These are phyloP conservation scores for Torulaspora microellipsoides DNA, from an alignment of 805 yeast species.

Conservation along the genomic window DNA sequence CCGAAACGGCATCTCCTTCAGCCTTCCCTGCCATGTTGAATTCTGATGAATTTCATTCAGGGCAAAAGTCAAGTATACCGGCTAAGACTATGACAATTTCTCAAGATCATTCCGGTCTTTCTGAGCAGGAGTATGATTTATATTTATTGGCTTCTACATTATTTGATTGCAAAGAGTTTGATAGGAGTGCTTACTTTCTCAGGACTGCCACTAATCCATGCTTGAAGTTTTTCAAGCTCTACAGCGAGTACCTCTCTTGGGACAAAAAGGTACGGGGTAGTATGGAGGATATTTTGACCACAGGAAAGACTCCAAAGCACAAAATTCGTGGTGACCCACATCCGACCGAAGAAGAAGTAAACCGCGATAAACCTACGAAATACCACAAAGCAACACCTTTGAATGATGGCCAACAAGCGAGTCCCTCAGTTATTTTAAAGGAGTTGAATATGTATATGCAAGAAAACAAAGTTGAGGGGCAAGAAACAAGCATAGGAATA, in stretches of 20 bases:
- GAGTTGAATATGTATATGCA: constrained; percentile 35
- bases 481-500: constrained; percentile 29
- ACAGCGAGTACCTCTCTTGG: constrained; percentile 67
- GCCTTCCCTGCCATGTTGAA: constrained; percentile 14
- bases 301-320: constrained; percentile 25
- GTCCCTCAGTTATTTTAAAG: constrained; percentile 37
- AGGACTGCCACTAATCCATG: constrained; percentile 47
- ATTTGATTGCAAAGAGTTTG: constrained; percentile 82
- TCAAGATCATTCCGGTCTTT: constrained; percentile 10
- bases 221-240: constrained; percentile 56
- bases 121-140: constrained; percentile 39
- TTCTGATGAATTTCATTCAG: constrained; percentile 18
- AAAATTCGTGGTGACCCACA: constrained; percentile 6
- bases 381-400: constrained; percentile 1
- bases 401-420: constrained; percentile 25
- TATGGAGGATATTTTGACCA: constrained; percentile 57
- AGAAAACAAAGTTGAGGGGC: neutral
- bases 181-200: constrained; percentile 62
- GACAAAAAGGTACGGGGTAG: constrained; percentile 73
- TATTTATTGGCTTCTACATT: constrained; percentile 63
- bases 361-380: constrained; percentile 2
- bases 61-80: constrained; percentile 11
- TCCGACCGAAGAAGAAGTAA: constrained; percentile 9
- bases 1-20: neutral
- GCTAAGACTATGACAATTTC: constrained; percentile 2